Percentiles rank a stretch among this genome's conserved stretches.
phyloP scores from a whole-genome alignment of 257 asterid genomes.

The Cynanchum wilfordii region DNA sequence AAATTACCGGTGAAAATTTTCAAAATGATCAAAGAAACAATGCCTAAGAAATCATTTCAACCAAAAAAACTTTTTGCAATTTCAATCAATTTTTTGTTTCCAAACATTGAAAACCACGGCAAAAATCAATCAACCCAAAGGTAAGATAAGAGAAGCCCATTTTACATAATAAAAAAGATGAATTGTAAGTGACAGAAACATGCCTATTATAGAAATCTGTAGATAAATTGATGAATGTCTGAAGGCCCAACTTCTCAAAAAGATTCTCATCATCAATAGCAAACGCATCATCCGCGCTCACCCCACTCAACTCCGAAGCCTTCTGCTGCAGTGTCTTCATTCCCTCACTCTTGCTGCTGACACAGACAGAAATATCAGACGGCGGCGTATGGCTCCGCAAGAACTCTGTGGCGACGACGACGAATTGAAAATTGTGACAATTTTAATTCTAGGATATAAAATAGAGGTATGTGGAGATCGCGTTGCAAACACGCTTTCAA shows the following conservation, averaged over 20 bases:
- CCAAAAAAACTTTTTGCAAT: not conserved
- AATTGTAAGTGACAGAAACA: not conserved
- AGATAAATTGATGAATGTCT: constrained; percentile 76
- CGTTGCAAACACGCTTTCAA: constrained; percentile 43
- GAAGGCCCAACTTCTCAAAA: constrained; percentile 73
- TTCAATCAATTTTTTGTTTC: not conserved
- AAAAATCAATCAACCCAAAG: not conserved
- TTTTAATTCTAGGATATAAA: not conserved
- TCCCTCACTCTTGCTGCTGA: not conserved
- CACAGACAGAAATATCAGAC: not conserved
- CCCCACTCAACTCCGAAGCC: constrained; percentile 97
- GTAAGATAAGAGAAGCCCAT: not conserved
- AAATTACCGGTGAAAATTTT: not conserved
- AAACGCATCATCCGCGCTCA: constrained; percentile 53
- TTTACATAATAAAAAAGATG: not conserved
- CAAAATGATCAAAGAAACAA: not conserved
- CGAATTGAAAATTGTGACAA: not conserved
- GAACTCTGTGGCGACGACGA: not conserved
- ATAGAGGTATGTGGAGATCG: constrained; percentile 39
- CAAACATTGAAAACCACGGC: not conserved
- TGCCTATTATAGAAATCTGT: constrained; percentile 85
- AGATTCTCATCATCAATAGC: constrained; percentile 74
- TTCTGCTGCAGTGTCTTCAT: constrained; percentile 91
- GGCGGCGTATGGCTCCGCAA: not conserved
- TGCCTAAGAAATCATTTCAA: not conserved